Percentiles rank a stretch among this genome's conserved stretches.
Evolutionary conservation across 257 asterid species (phyloP).

Genomic region (Solanum peruvianum): DNA sequence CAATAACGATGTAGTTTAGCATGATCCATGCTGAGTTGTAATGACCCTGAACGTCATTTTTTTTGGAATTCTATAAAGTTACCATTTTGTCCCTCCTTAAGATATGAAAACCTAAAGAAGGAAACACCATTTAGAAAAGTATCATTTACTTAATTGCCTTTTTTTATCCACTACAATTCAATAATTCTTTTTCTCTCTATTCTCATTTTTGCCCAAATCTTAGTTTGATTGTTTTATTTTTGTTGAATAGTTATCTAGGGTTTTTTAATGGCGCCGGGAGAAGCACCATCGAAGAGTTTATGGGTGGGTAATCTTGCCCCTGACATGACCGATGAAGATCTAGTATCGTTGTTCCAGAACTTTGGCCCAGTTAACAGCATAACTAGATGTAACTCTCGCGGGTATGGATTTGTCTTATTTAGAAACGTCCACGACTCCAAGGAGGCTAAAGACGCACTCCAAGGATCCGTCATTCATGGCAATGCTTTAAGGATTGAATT

Average conservation of each 20-base stretch:
- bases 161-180: background rate
- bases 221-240: background rate
- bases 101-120: background rate
- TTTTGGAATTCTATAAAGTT: background rate
- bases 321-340: background rate
- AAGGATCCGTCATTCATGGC: background rate
- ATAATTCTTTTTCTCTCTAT: background rate
- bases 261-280: background rate
- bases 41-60: background rate
- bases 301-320: background rate
- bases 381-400: background rate
- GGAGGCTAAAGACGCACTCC: background rate
- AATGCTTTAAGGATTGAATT: background rate
- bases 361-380: background rate
- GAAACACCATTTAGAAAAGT: background rate
- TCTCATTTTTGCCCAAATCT: background rate
- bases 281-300: background rate
- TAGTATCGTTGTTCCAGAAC: background rate
- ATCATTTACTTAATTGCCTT: background rate
- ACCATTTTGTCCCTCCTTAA: background rate
- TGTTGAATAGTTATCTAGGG: background rate
- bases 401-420: background rate
- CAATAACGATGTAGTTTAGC: background rate
- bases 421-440: background rate
- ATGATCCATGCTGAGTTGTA: background rate